A percentile compares a stretch with the other conserved stretches of the same genome.
phyloP scores from a whole-genome alignment of 1,139 yeast species.

The Blastobotrys petasosporus region DNA sequence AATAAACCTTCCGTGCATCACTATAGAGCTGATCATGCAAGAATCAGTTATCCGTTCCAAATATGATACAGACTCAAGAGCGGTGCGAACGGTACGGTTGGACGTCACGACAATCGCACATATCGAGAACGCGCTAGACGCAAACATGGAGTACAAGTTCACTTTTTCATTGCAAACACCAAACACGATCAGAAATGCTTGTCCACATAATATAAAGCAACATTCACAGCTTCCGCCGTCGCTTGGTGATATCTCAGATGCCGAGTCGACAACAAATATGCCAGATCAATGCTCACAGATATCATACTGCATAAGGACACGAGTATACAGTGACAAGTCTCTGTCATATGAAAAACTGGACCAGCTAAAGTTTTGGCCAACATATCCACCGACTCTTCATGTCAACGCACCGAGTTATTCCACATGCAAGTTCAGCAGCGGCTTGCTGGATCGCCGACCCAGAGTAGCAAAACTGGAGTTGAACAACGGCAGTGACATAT shows the following conservation, averaged over 20 bases:
- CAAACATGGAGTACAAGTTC: background rate
- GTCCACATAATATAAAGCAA: background rate
- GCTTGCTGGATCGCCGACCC: too few relatives aligned
- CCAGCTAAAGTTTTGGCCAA: background rate
- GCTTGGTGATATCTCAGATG: background rate
- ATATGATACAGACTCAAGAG: background rate
- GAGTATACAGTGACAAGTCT: background rate
- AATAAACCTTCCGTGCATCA: background rate
- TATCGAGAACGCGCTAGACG: background rate
- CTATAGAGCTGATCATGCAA: background rate
- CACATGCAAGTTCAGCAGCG: too few relatives aligned
- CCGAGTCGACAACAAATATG: background rate
- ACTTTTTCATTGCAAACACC: background rate
- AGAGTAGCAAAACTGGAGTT: too few relatives aligned
- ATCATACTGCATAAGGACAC: background rate
- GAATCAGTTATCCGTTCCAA: background rate
- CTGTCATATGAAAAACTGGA: too few relatives aligned
- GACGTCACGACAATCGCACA: background rate
- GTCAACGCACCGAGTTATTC: too few relatives aligned
- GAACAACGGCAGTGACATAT: too few relatives aligned
- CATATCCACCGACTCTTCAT: background rate
- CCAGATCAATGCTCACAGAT: conserved; percentile 1
- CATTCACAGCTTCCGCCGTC: conserved; percentile 1
- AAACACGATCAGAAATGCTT: background rate
- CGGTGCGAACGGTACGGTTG: background rate